Evolutionary conservation across 1,139 yeast genomes (phyloP).

Genomic region (Martiniozyma asiatica): DNA sequence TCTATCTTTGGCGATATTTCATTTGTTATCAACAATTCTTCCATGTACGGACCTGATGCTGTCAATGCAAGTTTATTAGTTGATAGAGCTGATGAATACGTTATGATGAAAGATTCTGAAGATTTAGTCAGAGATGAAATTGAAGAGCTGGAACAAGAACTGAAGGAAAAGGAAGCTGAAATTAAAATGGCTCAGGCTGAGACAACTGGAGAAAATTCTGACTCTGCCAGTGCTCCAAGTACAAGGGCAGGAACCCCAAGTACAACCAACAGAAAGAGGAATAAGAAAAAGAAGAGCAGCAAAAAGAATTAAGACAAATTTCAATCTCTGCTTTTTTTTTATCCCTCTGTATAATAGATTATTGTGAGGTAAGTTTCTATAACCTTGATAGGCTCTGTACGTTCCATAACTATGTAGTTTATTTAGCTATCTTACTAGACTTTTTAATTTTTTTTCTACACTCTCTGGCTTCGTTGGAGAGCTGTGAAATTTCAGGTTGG

Average conservation of each 20-base stretch:
- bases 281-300: constrained; percentile 11
- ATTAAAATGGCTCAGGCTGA: constrained; percentile 8
- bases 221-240: constrained; percentile 11
- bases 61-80: constrained; percentile 5
- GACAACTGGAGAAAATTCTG: too few species aligned
- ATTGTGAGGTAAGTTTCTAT: too few species aligned
- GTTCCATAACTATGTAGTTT: too few species aligned
- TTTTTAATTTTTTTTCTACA: too few species aligned
- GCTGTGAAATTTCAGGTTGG: too few species aligned
- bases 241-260: constrained; percentile 15
- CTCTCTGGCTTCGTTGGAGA: too few species aligned
- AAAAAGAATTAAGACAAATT: constrained; percentile 5
- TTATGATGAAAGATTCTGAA: constrained; percentile 5
- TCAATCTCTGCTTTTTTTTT: neutral
- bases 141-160: constrained; percentile 6
- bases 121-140: constrained; percentile 7
- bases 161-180: neutral
- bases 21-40: too few species aligned
- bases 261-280: constrained; percentile 9
- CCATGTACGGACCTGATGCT: constrained; percentile 15
- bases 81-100: constrained; percentile 3
- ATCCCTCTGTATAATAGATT: too few species aligned
- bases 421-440: too few species aligned
- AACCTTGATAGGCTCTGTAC: too few species aligned
- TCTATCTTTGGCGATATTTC: neutral